Evolutionary conservation across 441 rosid genomes (phyloP), one percentile per base, ranked within the genome.

Genomic region (Arabidopsis hybrid): DNA sequence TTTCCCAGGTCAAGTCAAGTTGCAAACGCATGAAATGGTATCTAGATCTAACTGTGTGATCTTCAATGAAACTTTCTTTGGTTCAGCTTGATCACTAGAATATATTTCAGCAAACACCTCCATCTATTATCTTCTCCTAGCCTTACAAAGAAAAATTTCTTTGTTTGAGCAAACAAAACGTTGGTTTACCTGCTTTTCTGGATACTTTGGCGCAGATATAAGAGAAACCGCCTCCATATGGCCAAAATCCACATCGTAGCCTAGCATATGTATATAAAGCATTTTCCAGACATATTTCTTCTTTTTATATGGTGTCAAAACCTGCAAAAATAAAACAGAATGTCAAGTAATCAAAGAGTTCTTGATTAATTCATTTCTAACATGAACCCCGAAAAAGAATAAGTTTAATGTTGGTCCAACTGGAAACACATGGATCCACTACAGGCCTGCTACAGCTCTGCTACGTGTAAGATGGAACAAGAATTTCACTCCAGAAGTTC

Each of bases 191-290:
- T 90, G 99, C 81, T 96, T 96, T 78, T 95, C 98, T 35, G 98
- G 99, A 85, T 91, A 95, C 81, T 95, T 95, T 32, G 98, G 99
- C 21, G 98, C 99, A 35, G 99, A 95, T 83, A 95, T 95, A 76
- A 93, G 89, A 76, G 99, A 95, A 75, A 95, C 99, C 53, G 97
- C 95, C 85, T 95, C 99, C 99, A 95, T 93, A 81, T 95, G 99
- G 68, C 99, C 99, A 21, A 21, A 21, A 21, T 21, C 26, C 26
- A 21, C 26, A 21, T 21, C 26, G 26, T 21, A 21, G 26, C 26
- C 26, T 21, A 21, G 26, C 26, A 21, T 21, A 21, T 21, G 26
- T 21, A 21, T 21, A 21, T 21, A 21, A 21, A 21, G 26, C 26
- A 21, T 21, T 21, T 21, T 21, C 26, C 26, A 21, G 26, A 21